These are phyloP conservation scores for Cyanidiococcus yangmingshanensis DNA, from an alignment of 23 red algal species.

Conservation along the genomic window DNA sequence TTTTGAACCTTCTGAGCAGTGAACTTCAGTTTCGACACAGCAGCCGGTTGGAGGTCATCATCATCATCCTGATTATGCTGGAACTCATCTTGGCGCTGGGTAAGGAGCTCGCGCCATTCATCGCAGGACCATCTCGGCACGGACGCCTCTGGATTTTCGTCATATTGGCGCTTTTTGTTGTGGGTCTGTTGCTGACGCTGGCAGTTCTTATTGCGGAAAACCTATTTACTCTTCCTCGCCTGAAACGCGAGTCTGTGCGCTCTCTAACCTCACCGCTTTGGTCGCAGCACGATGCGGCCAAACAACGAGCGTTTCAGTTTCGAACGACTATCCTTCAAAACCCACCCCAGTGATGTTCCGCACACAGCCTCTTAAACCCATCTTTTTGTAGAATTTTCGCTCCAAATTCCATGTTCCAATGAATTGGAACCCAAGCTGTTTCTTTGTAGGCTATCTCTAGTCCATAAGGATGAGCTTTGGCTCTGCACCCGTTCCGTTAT, in stretches of 20 bases:
- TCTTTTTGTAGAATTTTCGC: too few species aligned
- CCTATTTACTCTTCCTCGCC: background rate
- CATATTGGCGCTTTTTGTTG: background rate
- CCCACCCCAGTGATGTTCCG: too few species aligned
- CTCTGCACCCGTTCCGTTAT: background rate
- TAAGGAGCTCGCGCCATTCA: conserved; percentile 22
- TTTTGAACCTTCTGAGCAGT: conserved; percentile 54
- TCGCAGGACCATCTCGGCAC: background rate
- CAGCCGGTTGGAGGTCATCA: conserved; percentile 58
- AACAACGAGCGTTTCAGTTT: background rate
- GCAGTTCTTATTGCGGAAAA: background rate
- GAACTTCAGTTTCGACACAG: conserved; percentile 52
- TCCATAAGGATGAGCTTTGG: conserved; percentile 17
- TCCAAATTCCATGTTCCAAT: too few species aligned
- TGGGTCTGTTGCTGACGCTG: background rate
- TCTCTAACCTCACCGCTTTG: background rate
- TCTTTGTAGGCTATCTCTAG: too few species aligned
- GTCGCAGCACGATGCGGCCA: background rate
- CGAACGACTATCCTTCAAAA: background rate
- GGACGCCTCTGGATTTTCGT: background rate
- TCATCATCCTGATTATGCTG: conserved; percentile 58
- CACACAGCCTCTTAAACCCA: too few species aligned
- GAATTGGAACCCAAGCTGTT: too few species aligned
- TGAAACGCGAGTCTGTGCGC: background rate
- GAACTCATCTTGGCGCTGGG: conserved; percentile 63